Conservation (phyloP, 2,329 filamentous ascomycete species). For the Epichloe scottii region DNA sequence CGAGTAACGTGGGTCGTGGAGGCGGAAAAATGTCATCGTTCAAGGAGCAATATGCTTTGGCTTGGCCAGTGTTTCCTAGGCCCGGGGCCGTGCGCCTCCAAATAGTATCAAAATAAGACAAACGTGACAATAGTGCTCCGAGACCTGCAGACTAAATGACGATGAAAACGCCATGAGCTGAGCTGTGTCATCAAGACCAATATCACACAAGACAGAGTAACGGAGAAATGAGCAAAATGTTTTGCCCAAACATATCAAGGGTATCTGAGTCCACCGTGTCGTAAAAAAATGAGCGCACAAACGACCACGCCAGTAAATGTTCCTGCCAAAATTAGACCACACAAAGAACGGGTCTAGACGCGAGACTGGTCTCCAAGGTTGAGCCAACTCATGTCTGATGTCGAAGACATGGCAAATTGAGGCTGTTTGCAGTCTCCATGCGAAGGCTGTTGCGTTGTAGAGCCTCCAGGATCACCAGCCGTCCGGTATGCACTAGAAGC, state of each 20-base stretch:
- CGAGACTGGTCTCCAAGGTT: constrained; percentile 46
- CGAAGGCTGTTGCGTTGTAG: constrained; percentile 17
- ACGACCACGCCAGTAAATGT: neutral
- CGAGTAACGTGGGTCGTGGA: neutral
- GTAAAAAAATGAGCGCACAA: neutral
- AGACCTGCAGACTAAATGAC: neutral
- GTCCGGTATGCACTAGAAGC: constrained; percentile 28
- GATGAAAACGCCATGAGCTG: neutral
- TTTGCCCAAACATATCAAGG: neutral
- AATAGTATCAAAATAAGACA: neutral
- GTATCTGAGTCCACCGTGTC: neutral
- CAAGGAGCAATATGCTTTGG: neutral
- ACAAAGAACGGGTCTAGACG: neutral
- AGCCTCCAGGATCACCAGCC: constrained; percentile 25
- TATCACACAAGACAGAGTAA: neutral
- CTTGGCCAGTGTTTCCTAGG: neutral
- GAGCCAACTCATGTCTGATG: constrained; percentile 67
- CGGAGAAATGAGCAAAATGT: neutral
- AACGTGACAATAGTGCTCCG: neutral
- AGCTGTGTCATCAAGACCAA: neutral
- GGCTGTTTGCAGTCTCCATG: constrained; percentile 33
- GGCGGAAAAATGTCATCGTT: neutral
- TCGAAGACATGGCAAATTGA: constrained; percentile 36
- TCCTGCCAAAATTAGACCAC: neutral
- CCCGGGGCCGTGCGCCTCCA: neutral